Evolutionary conservation across 495 filamentous ascomycete species (phyloP).

Genomic region (Parmelia sp.): DNA sequence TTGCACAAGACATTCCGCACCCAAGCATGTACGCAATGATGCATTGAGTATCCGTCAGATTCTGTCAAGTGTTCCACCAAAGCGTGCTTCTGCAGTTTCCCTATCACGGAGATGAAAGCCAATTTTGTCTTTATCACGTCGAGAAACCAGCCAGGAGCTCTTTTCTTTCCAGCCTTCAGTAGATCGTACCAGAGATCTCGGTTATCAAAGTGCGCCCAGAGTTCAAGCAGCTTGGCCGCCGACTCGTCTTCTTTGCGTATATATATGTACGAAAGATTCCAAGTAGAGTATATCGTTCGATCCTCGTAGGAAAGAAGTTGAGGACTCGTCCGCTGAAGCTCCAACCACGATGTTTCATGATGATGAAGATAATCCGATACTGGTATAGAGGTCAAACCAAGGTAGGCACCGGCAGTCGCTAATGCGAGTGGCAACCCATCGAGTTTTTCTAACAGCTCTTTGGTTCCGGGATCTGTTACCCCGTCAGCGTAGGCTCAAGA

Average conservation of each 20-base stretch:
- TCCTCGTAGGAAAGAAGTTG: conserved; percentile 10
- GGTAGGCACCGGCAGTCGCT: conserved; percentile 27
- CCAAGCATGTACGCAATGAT: conserved; percentile 37
- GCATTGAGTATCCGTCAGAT: conserved; percentile 35
- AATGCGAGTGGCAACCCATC: conserved; percentile 30
- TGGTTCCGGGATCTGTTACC: conserved; percentile 7
- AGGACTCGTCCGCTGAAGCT: conserved; percentile 8
- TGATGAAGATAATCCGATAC: conserved; percentile 13
- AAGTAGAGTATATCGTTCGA: conserved; percentile 29
- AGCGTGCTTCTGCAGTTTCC: not conserved
- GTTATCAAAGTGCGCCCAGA: conserved; percentile 33
- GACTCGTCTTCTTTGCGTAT: conserved; percentile 26
- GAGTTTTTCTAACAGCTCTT: conserved; percentile 15
- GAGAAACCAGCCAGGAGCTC: conserved; percentile 13
- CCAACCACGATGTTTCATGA: conserved; percentile 11
- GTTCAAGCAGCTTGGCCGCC: conserved; percentile 31
- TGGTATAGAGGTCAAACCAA: conserved; percentile 12
- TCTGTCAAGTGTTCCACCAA: conserved; percentile 4
- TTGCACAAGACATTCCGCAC: conserved; percentile 3
- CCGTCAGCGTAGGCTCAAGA: conserved; percentile 18
- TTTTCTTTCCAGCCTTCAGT: conserved; percentile 15
- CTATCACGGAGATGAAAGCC: not conserved
- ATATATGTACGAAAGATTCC: conserved; percentile 31
- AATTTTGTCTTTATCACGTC: not conserved
- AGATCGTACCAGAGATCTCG: conserved; percentile 30